phyloP scores from a whole-genome alignment of 2,329 filamentous ascomycete genomes.

The Hypomyces perniciosus region DNA sequence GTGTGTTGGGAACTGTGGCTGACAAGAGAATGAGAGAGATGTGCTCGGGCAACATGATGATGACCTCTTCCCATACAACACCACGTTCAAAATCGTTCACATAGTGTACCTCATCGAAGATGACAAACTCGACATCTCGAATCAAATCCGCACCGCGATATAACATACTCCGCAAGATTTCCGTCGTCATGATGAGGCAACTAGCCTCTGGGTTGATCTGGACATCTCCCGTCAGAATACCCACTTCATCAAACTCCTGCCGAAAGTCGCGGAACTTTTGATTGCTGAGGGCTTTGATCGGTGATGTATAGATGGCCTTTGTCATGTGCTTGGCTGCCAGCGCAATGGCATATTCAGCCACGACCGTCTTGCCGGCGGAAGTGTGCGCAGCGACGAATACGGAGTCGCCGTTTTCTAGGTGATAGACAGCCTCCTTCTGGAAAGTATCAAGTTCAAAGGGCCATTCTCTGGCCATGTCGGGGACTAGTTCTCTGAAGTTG shows the following conservation, averaged over 20 bases:
- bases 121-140: constrained; percentile 95
- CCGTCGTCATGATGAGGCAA: constrained; percentile 98
- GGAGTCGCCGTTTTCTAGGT: constrained; percentile 91
- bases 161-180: constrained; percentile 96
- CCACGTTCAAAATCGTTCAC: constrained; percentile 94
- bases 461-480: constrained; percentile 94
- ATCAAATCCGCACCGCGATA: constrained; percentile 95
- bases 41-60: constrained; percentile 98
- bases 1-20: constrained; percentile 92
- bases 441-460: constrained; percentile 97
- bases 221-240: constrained; percentile 93
- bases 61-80: constrained; percentile 99
- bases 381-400: constrained; percentile 98
- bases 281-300: constrained; percentile 96
- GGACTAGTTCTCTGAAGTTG: constrained; percentile 91
- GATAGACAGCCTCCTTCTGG: constrained; percentile 97
- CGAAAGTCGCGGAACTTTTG: constrained; percentile 98
- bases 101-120: constrained; percentile 98
- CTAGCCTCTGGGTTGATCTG: constrained; percentile 97
- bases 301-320: constrained; percentile 97
- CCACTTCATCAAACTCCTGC: constrained; percentile 85
- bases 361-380: constrained; percentile 95
- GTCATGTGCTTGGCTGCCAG: constrained; percentile 98
- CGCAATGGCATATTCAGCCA: constrained; percentile 96
- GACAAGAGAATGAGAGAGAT: constrained; percentile 92